A percentile compares a stretch with the other conserved stretches of the same genome.
phyloP scores from a whole-genome alignment of 2,329 filamentous ascomycete genomes.

The Fusarium falciforme region DNA sequence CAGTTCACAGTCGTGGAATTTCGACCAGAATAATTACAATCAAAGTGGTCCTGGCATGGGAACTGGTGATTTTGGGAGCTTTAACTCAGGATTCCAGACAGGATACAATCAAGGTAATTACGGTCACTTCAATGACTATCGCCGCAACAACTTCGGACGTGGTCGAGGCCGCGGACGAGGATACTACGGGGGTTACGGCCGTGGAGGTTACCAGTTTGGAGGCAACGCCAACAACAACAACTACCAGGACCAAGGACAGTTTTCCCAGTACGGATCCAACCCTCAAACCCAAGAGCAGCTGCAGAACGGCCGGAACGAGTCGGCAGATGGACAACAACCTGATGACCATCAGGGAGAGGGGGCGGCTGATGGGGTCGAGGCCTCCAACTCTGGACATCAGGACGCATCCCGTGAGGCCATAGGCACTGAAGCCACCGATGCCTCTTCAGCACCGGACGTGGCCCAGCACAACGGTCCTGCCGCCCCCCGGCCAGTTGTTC shows the following conservation, averaged over 20 bases:
- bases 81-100: conserved; percentile 82
- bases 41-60: conserved; percentile 85
- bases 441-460: conserved; percentile 35
- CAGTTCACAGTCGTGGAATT: conserved; percentile 84
- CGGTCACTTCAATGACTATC: conserved; percentile 85
- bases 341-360: conserved; percentile 51
- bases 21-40: conserved; percentile 90
- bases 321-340: conserved; percentile 45
- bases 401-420: conserved; percentile 45
- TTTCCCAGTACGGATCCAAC: conserved; percentile 43
- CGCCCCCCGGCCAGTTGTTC: conserved; percentile 46
- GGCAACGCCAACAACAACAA: conserved; percentile 50
- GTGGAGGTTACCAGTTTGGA: conserved; percentile 65
- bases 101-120: conserved; percentile 87
- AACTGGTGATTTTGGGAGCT: conserved; percentile 82
- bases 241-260: conserved; percentile 51
- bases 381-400: conserved; percentile 32
- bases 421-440: conserved; percentile 44
- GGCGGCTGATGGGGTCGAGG: conserved; percentile 20
- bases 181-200: conserved; percentile 66
- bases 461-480: conserved; percentile 35
- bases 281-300: conserved; percentile 35
- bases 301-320: conserved; percentile 36
- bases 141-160: conserved; percentile 73
- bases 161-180: conserved; percentile 75